A percentile compares a stretch with the other conserved stretches of the same genome.
phyloP scores from a whole-genome alignment of 305 asterid species.

The Solanum aculeatissimum region DNA sequence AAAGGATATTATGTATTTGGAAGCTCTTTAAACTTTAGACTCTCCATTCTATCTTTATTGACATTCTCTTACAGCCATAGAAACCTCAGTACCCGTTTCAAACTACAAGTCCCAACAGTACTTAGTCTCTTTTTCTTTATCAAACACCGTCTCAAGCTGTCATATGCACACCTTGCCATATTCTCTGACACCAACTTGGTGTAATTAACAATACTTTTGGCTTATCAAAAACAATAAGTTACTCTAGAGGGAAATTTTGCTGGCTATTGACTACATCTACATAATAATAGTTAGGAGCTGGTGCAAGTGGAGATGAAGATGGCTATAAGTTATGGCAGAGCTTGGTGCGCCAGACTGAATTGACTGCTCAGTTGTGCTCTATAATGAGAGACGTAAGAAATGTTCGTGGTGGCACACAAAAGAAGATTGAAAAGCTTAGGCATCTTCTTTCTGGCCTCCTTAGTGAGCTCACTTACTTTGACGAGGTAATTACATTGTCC shows the following conservation, averaged over 20 bases:
- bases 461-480: slow-evolving; percentile 97
- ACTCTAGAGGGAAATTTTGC: not conserved
- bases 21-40: not conserved
- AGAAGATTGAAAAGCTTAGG: slow-evolving; percentile 95
- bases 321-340: slow-evolving; percentile 96
- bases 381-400: slow-evolving; percentile 92
- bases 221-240: not conserved
- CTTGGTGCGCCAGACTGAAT: slow-evolving; percentile 90
- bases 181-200: not conserved
- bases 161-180: not conserved
- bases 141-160: not conserved
- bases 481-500: slow-evolving; percentile 50
- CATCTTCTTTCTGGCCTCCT: slow-evolving; percentile 95
- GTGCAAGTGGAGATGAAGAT: slow-evolving; percentile 59
- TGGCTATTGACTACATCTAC: slow-evolving; percentile 16
- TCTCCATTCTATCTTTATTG: not conserved
- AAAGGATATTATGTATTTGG: not conserved
- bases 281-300: slow-evolving; percentile 51
- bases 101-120: not conserved
- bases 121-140: not conserved
- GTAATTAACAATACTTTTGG: not conserved
- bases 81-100: not conserved
- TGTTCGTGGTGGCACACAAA: slow-evolving; percentile 91
- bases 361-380: slow-evolving; percentile 93
- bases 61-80: not conserved